Evolutionary conservation across 495 filamentous ascomycete genomes (phyloP).

Genomic region (Penicillium macrosclerotiorum): DNA sequence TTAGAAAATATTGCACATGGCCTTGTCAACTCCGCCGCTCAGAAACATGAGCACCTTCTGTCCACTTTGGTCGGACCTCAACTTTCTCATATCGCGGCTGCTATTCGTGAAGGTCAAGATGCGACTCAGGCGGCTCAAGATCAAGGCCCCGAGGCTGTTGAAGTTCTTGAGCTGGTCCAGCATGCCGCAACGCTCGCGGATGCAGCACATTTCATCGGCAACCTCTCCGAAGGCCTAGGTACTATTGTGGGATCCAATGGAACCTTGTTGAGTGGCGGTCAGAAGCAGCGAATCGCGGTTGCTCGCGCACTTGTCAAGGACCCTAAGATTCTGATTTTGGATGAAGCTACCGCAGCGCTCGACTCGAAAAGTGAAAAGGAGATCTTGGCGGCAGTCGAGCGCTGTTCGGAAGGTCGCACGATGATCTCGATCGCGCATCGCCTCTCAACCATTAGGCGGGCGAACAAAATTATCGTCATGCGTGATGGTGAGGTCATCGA

Average conservation of each 20-base stretch:
- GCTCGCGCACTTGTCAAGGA: conserved; percentile 71
- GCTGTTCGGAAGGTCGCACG: conserved; percentile 38
- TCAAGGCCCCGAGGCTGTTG: conserved; percentile 19
- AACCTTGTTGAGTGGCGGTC: conserved; percentile 53
- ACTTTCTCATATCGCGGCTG: conserved; percentile 25
- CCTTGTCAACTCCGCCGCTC: conserved; percentile 53
- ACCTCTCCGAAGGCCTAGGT: conserved; percentile 46
- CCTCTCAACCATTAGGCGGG: conserved; percentile 45
- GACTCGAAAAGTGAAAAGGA: conserved; percentile 49
- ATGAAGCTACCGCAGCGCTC: conserved; percentile 69
- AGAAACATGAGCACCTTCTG: conserved; percentile 35
- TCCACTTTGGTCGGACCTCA: conserved; percentile 15
- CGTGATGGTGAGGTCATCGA: conserved; percentile 52
- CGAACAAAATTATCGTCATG: conserved; percentile 64
- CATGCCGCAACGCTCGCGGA: conserved; percentile 37
- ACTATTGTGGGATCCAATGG: conserved; percentile 53
- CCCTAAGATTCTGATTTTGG: conserved; percentile 72
- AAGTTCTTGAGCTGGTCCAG: conserved; percentile 32
- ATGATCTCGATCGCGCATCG: conserved; percentile 43
- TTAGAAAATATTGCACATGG: conserved; percentile 66
- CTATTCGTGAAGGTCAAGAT: conserved; percentile 28
- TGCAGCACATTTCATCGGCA: conserved; percentile 36
- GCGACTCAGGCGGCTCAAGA: conserved; percentile 19
- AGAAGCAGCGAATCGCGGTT: conserved; percentile 64
- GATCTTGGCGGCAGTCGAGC: conserved; percentile 45